Base-by-base conservation (phyloP, 1,139 yeast genomes). In the Hansenula sp. region DNA sequence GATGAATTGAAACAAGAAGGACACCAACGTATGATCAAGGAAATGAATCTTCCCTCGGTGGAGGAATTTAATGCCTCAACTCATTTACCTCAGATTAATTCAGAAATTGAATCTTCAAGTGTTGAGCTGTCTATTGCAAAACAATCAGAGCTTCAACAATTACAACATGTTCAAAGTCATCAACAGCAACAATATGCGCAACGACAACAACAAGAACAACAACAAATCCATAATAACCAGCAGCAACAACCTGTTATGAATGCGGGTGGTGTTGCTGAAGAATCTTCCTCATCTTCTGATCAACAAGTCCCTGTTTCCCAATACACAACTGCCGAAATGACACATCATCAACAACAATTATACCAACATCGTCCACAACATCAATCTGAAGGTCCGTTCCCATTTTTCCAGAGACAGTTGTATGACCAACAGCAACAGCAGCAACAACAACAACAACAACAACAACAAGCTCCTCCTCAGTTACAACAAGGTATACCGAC, bases 1-100 rank as follows among this genome's bases (percentile, higher is more conserved):
- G 44, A 41, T 17, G 54, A 53, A 29, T 33, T 55, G 16, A 25
- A 41, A 6, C 44, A 40, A 12, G 48, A 52, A 19, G 55, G 53
- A 2, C 48, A 47, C 33, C 42, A 25, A 8, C 44, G 41, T 13
- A 31, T 54, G 15, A 36, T 51, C 2, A 10, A 37, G 15, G 42
- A 46, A 25, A 47, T 44, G 44, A 44, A 42, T 1, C 37, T 53
- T 1, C 58, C 58, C 24, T 25, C 42, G 0, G 41, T 33, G n/a
- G 44, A 41, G 9, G 41, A 47, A 15, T 42, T 46, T 8, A 45
- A 38, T 18, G 16, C 29, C 3, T 21, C 40, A 11, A 15, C 19
- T 30, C 34, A 19, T 11, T 15, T 24, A 30, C 34, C 40, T 12
- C 28, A 21, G 15, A 4, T 21, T 9, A 21, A 11, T 30, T 29